phyloP scores from a whole-genome alignment of 2,329 filamentous ascomycete species.

The Epichloe festucae region DNA sequence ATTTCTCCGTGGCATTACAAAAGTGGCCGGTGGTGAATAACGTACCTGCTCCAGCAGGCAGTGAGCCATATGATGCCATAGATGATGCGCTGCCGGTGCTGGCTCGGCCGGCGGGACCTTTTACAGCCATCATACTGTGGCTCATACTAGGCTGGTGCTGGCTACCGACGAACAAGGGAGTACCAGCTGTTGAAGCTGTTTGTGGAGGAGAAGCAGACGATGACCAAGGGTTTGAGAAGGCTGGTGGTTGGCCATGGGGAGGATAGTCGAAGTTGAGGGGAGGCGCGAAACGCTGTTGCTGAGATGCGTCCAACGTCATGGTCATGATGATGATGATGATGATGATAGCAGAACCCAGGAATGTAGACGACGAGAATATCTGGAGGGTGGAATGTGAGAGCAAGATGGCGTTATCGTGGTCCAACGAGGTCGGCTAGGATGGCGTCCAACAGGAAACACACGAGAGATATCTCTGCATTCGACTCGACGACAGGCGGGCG shows the following conservation, averaged over 20 bases:
- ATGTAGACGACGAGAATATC: background rate
- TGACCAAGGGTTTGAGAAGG: constrained; percentile 89
- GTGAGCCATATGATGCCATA: constrained; percentile 58
- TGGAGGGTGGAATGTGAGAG: no score
- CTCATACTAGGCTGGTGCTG: constrained; percentile 32
- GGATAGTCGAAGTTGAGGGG: constrained; percentile 68
- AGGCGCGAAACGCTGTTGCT: constrained; percentile 63
- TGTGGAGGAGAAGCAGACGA: constrained; percentile 34
- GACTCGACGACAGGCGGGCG: background rate
- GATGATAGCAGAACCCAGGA: background rate
- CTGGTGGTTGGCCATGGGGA: constrained; percentile 39
- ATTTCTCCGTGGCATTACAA: background rate
- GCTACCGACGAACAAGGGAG: constrained; percentile 51
- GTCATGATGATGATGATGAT: constrained; percentile 51
- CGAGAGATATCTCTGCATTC: background rate
- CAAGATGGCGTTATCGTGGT: background rate
- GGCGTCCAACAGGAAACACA: background rate
- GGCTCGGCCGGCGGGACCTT: constrained; percentile 37
- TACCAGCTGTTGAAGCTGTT: constrained; percentile 36
- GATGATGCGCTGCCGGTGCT: constrained; percentile 43
- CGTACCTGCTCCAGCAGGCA: constrained; percentile 62
- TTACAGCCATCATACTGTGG: constrained; percentile 37
- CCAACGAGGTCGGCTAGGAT: background rate
- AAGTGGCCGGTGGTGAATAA: background rate
- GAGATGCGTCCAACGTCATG: constrained; percentile 81